Base-by-base conservation (phyloP, 352 stramenopile species). In the Phytopythium ostracodes region DNA sequence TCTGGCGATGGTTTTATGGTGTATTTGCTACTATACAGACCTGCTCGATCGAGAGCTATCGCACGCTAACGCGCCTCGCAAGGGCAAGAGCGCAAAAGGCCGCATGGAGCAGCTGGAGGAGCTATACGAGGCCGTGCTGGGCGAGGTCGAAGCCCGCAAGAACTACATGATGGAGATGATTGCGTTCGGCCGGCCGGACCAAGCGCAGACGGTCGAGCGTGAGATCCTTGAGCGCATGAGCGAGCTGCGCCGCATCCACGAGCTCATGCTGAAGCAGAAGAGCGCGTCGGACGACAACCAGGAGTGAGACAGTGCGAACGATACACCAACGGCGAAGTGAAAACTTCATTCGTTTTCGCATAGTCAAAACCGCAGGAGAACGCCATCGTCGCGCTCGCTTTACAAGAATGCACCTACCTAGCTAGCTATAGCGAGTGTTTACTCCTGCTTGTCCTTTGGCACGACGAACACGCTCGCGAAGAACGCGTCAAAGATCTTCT, bases 381-480 rank as follows among this genome's bases (percentile, higher is more conserved):
- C 42, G 24, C 42, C 11, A 11, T 47, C 42, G 10, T 44, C 38
- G 22, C 38, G 38, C 14, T 44, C 38, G 38, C 14, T 44, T 44
- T 44, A 44, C 38, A 17, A 17, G 15, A 44, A 10, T 44, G 14
- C 38, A 53, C 29, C 18, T 33, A 52, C 44, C 44, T 27, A 52
- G 4, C 14, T 52, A 52, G 4, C 14, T 52, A 52, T 6, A 7
- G 24, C 40, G 17, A 17, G 27, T 3, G n/a, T 64, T 79, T 55
- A 86, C 53, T 87, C 68, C 27, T 74, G 60, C 65, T 81, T 82
- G 42, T 25, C 17, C 33, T 73, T 50, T 33, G 76, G 72, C 54
- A 75, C 59, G 56, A 94, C 73, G 60, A 96, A 95, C 17, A 96
- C 71, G 31, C 81, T 95, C 35, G 74, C 68, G 56, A 95, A 91